Base-by-base conservation (phyloP, 305 asterid species). In the Solanum chacoense region DNA sequence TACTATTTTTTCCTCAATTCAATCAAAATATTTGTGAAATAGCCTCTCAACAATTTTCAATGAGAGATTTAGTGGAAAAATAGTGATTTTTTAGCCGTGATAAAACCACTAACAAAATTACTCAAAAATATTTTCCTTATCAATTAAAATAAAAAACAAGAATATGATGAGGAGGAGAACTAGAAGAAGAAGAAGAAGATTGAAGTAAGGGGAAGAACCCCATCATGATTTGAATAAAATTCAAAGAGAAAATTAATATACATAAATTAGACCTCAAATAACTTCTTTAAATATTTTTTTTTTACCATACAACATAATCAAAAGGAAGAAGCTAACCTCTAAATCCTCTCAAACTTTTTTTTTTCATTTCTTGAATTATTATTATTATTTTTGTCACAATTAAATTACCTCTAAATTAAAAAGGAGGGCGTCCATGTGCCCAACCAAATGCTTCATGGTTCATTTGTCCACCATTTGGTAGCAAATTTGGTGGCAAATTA, bases 391-490 rank as follows among this genome's bases (percentile, higher is more conserved):
- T 11, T 76, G 36, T 40, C 37, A 79, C 65, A 34, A 59, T 63
- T 34, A 37, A 50, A 74, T 86, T 89, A 85, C 89, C 90, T 91
- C 76, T 59, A 35, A 24, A 85, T 77, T 91, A 93, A 86, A 85
- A 94, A 18, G 93, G 92, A 88, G 91, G 92, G 55, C 92, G 91
- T 8, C 93, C 94, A 89, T 94, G 95, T 63, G 91, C 92, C 96
- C 95, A 93, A 77, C 88, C 93, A 91, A 86, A 93, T 1, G 96
- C 88, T 76, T 94, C 96, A 89, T 84, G 92, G 87, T 67, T 92
- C 92, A 94, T 75, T 88, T 93, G 93, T 18, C 94, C 93, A 50
- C 93, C 93, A 87, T 93, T 92, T 35, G 91, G 91, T 72, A 93
- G 65, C 91, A 94, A 73, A 84, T 90, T 89, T 55, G 93, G 93